Evolutionary conservation across 2,329 filamentous ascomycete species (phyloP).

Genomic region (Claviceps africana): DNA sequence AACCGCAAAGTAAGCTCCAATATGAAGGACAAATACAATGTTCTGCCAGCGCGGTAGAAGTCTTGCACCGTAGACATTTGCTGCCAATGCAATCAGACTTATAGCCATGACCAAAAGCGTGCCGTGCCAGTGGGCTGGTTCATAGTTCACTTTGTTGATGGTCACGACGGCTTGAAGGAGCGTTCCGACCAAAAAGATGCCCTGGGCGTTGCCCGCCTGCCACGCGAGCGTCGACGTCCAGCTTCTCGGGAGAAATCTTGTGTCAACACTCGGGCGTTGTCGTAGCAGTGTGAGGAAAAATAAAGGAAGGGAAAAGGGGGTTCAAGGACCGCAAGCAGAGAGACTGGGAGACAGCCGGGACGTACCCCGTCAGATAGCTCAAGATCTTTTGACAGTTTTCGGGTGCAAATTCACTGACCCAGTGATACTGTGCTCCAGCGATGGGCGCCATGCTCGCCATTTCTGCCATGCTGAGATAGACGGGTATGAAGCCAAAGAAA

Average conservation of each 20-base stretch:
- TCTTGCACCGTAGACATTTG: constrained; percentile 6
- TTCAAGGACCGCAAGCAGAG: not conserved
- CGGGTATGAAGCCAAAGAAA: constrained; percentile 3
- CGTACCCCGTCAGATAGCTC: constrained; percentile 4
- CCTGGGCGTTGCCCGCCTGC: constrained; percentile 8
- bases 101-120: constrained; percentile 7
- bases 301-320: not conserved
- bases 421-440: constrained; percentile 11
- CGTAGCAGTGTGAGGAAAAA: not conserved
- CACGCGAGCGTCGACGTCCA: constrained; percentile 9
- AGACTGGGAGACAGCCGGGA: not conserved
- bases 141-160: constrained; percentile 5
- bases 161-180: constrained; percentile 8
- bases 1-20: constrained; percentile 7
- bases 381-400: constrained; percentile 3
- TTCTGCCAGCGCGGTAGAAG: constrained; percentile 8
- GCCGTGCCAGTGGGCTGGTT: constrained; percentile 6
- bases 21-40: constrained; percentile 6
- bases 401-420: constrained; percentile 7
- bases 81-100: constrained; percentile 1
- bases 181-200: constrained; percentile 7
- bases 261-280: not conserved
- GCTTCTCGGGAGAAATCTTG: not conserved
- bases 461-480: constrained; percentile 8
- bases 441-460: constrained; percentile 10